Evolutionary conservation across 2,329 filamentous ascomycete genomes (phyloP).

Genomic region (Fusarium virguliforme): DNA sequence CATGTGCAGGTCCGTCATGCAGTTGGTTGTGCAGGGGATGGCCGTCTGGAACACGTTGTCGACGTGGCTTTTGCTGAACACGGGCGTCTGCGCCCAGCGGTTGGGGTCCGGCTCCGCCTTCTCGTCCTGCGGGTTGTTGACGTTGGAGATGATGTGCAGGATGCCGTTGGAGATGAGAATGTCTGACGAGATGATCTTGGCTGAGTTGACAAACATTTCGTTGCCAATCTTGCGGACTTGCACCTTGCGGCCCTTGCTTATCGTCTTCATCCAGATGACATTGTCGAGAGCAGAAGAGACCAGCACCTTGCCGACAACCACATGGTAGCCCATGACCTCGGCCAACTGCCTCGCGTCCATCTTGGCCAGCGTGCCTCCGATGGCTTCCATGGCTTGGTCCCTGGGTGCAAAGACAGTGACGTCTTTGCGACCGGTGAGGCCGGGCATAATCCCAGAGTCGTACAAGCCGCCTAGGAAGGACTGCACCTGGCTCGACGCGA

Average conservation of each 20-base stretch:
- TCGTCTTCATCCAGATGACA: constrained; percentile 53
- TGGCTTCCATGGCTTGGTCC: constrained; percentile 72
- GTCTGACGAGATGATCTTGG: constrained; percentile 68
- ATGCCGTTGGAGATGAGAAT: constrained; percentile 72
- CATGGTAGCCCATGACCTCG: constrained; percentile 75
- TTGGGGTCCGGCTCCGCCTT: constrained; percentile 57
- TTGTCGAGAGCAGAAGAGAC: constrained; percentile 64
- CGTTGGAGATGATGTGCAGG: constrained; percentile 71
- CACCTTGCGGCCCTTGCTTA: constrained; percentile 56
- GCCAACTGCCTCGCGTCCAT: constrained; percentile 65
- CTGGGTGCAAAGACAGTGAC: constrained; percentile 77
- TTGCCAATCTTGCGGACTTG: constrained; percentile 60
- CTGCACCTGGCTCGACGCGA: constrained; percentile 63
- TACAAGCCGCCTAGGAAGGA: constrained; percentile 59
- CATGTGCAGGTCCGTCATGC: constrained; percentile 49
- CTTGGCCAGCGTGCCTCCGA: constrained; percentile 67
- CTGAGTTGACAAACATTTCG: constrained; percentile 68
- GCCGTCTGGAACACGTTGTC: constrained; percentile 61
- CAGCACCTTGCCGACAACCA: constrained; percentile 69
- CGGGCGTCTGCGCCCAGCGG: constrained; percentile 63
- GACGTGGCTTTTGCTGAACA: constrained; percentile 68
- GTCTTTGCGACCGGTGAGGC: constrained; percentile 60
- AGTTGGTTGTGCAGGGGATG: constrained; percentile 61
- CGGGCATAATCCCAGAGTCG: constrained; percentile 54
- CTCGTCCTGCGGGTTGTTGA: constrained; percentile 62